Percentiles rank a stretch among this genome's conserved stretches.
Conservation (phyloP, 176 grass and related monocot species). For the Carex kokanica region DNA sequence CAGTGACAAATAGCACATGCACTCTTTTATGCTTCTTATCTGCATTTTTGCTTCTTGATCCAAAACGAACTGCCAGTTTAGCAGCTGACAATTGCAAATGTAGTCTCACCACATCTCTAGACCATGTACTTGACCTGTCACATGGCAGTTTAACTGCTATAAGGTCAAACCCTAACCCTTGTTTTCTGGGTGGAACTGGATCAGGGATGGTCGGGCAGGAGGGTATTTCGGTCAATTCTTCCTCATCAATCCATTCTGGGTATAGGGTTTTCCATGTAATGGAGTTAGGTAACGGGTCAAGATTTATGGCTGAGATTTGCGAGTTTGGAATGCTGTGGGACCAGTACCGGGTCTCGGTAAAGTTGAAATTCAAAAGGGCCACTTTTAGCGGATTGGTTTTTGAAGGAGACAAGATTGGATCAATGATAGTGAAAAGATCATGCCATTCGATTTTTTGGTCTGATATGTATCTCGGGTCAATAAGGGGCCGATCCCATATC, state of each 20-base stretch:
- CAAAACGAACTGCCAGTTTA: slow-evolving; percentile 52
- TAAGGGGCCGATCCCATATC: slow-evolving; percentile 63
- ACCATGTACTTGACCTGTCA: slow-evolving; percentile 46
- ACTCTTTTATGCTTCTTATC: slow-evolving; percentile 20
- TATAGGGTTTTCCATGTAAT: slow-evolving; percentile 76
- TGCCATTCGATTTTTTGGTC: slow-evolving; percentile 54
- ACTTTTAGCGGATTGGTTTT: slow-evolving; percentile 48
- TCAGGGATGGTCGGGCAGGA: slow-evolving; percentile 60
- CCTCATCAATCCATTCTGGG: slow-evolving; percentile 97
- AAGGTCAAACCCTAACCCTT: slow-evolving; percentile 50
- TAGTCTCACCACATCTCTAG: slow-evolving; percentile 73
- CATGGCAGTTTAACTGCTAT: slow-evolving; percentile 91
- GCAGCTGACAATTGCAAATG: slow-evolving; percentile 84
- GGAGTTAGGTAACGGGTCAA: slow-evolving; percentile 53
- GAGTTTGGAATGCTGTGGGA: slow-evolving; percentile 57
- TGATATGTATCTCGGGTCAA: slow-evolving; percentile 72
- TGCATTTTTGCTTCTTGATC: slow-evolving; percentile 37
- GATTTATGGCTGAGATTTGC: slow-evolving; percentile 54
- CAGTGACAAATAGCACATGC: slow-evolving; percentile 78
- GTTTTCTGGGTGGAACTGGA: slow-evolving; percentile 38
- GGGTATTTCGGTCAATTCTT: slow-evolving; percentile 85
- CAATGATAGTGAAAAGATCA: slow-evolving; percentile 41
- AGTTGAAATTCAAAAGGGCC: slow-evolving; percentile 79
- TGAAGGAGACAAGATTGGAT: slow-evolving; percentile 34
- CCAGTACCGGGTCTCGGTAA: slow-evolving; percentile 57